Conservation (phyloP, 805 yeast species). For the Wickerhamomyces canadensis region DNA sequence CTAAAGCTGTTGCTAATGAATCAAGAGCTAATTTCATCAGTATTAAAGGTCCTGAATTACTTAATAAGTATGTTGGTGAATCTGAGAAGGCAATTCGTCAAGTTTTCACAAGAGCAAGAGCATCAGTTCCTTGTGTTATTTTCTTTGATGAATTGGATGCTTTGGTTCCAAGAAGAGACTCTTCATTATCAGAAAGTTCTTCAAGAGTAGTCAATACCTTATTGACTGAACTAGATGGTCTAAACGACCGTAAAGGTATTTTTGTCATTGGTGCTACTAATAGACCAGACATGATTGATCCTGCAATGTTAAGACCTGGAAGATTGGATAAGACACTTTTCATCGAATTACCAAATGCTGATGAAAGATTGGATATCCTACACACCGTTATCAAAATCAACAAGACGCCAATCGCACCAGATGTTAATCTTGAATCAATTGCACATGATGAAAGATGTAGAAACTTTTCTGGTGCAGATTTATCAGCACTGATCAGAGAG, state of each 20-base stretch:
- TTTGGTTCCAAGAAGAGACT: conserved; percentile 88
- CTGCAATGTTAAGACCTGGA: conserved; percentile 97
- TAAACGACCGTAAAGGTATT: conserved; percentile 87
- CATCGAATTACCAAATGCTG: conserved; percentile 79
- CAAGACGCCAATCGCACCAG: conserved; percentile 64
- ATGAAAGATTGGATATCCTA: conserved; percentile 78
- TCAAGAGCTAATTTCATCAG: conserved; percentile 94
- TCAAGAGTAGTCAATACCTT: conserved; percentile 93
- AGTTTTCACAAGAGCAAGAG: conserved; percentile 87
- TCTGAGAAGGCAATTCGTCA: conserved; percentile 92
- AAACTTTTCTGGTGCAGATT: conserved; percentile 94
- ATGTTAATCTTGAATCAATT: conserved; percentile 55
- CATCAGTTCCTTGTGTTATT: conserved; percentile 89
- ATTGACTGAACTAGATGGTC: conserved; percentile 90
- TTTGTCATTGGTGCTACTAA: conserved; percentile 96
- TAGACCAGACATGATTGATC: conserved; percentile 96
- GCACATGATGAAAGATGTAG: conserved; percentile 77
- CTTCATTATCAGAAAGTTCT: conserved; percentile 81
- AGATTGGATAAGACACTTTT: conserved; percentile 88
- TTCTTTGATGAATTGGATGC: conserved; percentile 97
- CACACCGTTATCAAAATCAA: conserved; percentile 66
- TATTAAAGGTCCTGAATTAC: conserved; percentile 90
- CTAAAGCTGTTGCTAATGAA: conserved; percentile 97
- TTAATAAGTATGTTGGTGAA: conserved; percentile 95
- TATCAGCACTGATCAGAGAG: conserved; percentile 86